A percentile compares a stretch with the other conserved stretches of the same genome.
phyloP scores from a whole-genome alignment of 805 yeast genomes.

The Lipomyces chichibuensis region DNA sequence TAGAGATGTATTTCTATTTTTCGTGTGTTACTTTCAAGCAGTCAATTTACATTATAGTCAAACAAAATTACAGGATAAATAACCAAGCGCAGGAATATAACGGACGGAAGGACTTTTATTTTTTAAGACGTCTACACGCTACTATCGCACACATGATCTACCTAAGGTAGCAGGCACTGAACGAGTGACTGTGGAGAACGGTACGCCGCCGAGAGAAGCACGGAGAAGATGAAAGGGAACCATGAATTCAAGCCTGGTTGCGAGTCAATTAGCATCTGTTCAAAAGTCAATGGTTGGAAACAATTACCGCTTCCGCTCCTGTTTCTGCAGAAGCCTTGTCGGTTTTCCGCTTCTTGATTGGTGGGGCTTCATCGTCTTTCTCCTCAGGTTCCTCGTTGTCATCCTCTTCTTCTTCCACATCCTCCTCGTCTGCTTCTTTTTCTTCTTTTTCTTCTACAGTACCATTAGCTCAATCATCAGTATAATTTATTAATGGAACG shows the following conservation, averaged over 20 bases:
- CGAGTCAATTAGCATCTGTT: not conserved
- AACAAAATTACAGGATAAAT: not conserved
- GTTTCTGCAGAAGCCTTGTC: slow-evolving; percentile 4
- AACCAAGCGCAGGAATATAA: not conserved
- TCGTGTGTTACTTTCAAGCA: not conserved
- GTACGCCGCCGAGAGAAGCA: not conserved
- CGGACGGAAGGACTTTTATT: not conserved
- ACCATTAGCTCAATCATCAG: not conserved
- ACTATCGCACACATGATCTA: not conserved
- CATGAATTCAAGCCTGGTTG: not conserved
- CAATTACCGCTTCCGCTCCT: not conserved
- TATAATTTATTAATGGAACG: not conserved
- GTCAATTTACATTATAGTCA: not conserved
- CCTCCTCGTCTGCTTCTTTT: slow-evolving; percentile 14
- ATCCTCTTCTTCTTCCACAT: slow-evolving; percentile 8
- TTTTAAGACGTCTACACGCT: not conserved
- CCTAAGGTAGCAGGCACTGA: not conserved
- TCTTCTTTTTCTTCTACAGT: slow-evolving; percentile 12
- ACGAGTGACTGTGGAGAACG: not conserved
- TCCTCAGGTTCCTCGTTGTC: slow-evolving; percentile 16
- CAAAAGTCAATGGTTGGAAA: not conserved
- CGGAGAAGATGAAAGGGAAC: not conserved
- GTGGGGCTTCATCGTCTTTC: slow-evolving; percentile 26
- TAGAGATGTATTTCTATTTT: not conserved
- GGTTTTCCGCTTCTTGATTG: slow-evolving; percentile 33